Evolutionary conservation across 257 asterid species (phyloP), one percentile per base, ranked within the genome.

Genomic region (Solanum appendiculatum): DNA sequence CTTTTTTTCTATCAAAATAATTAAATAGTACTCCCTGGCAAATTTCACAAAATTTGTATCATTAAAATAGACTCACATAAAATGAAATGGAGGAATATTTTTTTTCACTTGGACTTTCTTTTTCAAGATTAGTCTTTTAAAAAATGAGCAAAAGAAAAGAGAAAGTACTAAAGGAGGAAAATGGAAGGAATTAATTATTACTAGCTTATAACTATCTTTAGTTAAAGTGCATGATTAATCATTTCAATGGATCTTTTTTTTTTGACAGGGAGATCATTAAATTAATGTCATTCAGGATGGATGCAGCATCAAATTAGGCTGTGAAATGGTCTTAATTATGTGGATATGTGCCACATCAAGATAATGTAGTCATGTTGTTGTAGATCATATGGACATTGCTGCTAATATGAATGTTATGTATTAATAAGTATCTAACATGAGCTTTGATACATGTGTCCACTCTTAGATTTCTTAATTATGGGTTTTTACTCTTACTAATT

Each of bases 231-330:
- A 54, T 54, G 64, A 23, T 56, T 54, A 9, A 56, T n/a, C 70
- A n/a, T 63, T 63, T 60, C 33, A 1, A 60, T 60, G 69, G n/a
- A 56, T 56, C 25, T 54, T 20, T 20, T 56, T 56, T 27, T 3
- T 44, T 83, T 2, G 7, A 46, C 94, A 92, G 94, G 94, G 90
- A 33, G 95, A 91, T 86, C 93, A 88, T 29, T 93, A 91, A 85
- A 91, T n/a, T 92, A 91, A 85, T 90, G 91, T 37, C 88, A 85
- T 12, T 89, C 86, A 88, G 33, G 85, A 51, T 77, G n/a, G 7
- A 39, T 14, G 84, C 64, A 78, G 25, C 27, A 27, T 77, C 15
- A 42, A 44, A 27, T 42, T 27, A 6, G 40, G 84, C 40, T 27
- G 44, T 16, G 64, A 46, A 46, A 42, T 44, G 84, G 39, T 25